Evolutionary conservation across 2,329 filamentous ascomycete species (phyloP), one percentile per base, ranked within the genome.

Genomic region (Blastomyces percursus): DNA sequence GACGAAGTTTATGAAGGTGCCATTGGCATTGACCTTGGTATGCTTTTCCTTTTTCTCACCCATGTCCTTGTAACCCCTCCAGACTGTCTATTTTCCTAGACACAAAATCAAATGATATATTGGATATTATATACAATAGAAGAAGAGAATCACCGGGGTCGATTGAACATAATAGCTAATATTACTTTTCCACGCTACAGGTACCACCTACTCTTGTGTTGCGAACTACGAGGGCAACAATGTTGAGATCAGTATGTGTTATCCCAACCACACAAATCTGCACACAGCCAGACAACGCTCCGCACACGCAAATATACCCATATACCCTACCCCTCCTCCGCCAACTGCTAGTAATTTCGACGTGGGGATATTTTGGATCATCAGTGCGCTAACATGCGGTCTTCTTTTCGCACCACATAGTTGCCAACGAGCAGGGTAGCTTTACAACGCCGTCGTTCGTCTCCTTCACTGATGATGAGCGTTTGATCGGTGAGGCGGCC

Each of bases 21-120:
- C 86, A 91, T 97, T 83, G 94, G 94, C 87, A 99, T 99, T 84
- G 94, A 99, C 88, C 86, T 99, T 83, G 94, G 93, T 96, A 83
- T 75, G 87, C 82, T 63, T 65, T 44, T 30, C 4, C 4, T 30
- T 30, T 30, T 30, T 27, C n/a, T 35, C 11, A 35, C 32, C 32
- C 32, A 5, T 11, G 52, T n/a, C 35, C 40, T 46, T 21, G 9
- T 40, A 44, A 21, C 52, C 30, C 51, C 51, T 32, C 51, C 51
- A 54, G 1, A 27, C 16, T 27, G 30, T 16, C 14, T 9, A n/a
- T 54, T 35, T 35, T 16, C 27, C 21, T 16, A 12, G 11, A 24
- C 24, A 27, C 50, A 52, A 52, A 51, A 27, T 19, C 50, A 16
- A 16, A 16, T 19, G 32, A 35, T 35, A 32, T 32, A 54, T 54